Evolutionary conservation across 768 basidiomycete species (phyloP), one percentile per base, ranked within the genome.

Genomic region (Solioccasus polychromus): DNA sequence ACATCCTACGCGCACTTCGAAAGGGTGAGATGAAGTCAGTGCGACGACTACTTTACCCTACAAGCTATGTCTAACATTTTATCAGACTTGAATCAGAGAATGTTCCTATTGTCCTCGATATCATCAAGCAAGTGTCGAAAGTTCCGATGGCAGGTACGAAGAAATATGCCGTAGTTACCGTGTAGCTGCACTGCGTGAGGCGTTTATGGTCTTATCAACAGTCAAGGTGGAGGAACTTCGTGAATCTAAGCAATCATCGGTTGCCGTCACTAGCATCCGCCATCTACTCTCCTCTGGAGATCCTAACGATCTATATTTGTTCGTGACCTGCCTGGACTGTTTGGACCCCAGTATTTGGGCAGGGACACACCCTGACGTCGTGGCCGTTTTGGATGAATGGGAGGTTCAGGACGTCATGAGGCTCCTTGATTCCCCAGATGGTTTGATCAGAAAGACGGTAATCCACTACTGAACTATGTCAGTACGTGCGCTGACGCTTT

Each of bases 341-440:
- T 50, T 88, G 11, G 75, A 82, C 52, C 74, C 79, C 6, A 61
- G 60, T 17, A 51, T 79, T 18, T 92, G 89, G 89, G 83, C 86
- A 7, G 89, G 88, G 11, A 80, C 75, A 8, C 66, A 61, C 7
- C 62, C 72, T 4, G 71, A 74, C 5, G 62, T 75, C 17, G 72
- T 75, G 28, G 69, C 80, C 2, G 66, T 79, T 8, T 63, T 91
- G 36, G 82, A 87, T n/a, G 78, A 71, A 43, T 77, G 76, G 74
- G 88, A 91, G 42, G 88, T 92, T 30, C 83, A 83, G 40, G 69
- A 71, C 26, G 70, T 91, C 18, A 85, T 92, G 80, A 75, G 73
- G 47, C 64, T 85, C 14, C 66, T 92, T 22, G 76, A 82, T 47
- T 80, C 78, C 3, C 63, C 71, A 1, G 89, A 92, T 59, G 50